These are phyloP conservation scores for Sphenostylis stenocarpa DNA, from an alignment of 306 rosid genomes.

Conservation along the genomic window DNA sequence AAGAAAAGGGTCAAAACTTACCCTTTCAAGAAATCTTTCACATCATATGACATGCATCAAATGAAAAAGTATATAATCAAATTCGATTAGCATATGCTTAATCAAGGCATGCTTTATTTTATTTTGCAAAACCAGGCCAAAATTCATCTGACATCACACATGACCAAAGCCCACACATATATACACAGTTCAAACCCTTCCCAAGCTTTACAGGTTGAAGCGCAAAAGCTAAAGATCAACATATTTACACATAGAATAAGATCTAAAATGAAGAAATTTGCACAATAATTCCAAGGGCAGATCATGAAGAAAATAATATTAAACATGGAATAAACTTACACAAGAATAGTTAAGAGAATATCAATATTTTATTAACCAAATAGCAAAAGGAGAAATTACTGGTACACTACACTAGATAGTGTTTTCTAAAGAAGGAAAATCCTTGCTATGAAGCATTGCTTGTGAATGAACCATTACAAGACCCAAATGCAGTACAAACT, in stretches of 20 bases:
- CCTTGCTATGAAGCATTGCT: not conserved
- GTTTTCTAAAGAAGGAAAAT: not conserved
- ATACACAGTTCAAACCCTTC: constrained; percentile 11
- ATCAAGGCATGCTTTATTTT: not conserved
- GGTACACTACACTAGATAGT: not conserved
- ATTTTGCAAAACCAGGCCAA: constrained; percentile 4
- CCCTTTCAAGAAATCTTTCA: not conserved
- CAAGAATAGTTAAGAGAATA: no score
- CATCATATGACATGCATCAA: not conserved
- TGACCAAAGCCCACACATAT: constrained; percentile 13
- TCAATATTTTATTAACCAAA: no score
- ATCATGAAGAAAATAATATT: not conserved
- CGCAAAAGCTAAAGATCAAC: constrained; percentile 15
- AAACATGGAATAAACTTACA: not conserved
- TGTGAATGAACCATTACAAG: not conserved
- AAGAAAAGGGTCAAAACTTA: not conserved
- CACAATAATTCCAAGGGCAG: not conserved
- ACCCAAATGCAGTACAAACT: not conserved
- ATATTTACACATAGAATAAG: not conserved
- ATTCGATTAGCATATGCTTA: not conserved
- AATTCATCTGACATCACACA: constrained; percentile 14
- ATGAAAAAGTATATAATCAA: not conserved
- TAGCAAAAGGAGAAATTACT: not conserved
- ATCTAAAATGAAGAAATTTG: not conserved
- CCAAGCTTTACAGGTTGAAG: not conserved